These are phyloP conservation scores for Populus deltoides DNA, from an alignment of 345 rosid species.

Conservation along the genomic window DNA sequence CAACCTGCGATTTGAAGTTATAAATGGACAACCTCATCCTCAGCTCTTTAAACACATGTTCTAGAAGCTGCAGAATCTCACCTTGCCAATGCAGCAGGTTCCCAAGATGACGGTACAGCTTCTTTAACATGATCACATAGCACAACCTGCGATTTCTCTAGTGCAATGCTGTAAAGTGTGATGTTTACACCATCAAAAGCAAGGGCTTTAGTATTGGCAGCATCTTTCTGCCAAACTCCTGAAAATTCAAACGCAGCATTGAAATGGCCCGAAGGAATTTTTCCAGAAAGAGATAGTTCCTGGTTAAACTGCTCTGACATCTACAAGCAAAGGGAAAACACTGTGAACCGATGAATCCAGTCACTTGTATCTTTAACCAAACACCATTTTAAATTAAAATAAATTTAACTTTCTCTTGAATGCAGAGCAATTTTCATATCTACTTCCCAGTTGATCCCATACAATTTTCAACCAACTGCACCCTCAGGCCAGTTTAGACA, in stretches of 20 bases:
- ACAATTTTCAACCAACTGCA: background rate
- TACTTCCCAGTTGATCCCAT: background rate
- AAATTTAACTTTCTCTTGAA: background rate
- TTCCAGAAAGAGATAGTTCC: conserved; percentile 29
- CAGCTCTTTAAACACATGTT: no score
- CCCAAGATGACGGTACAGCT: conserved; percentile 35
- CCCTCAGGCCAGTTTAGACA: background rate
- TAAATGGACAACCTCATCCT: background rate
- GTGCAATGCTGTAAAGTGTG: conserved; percentile 27
- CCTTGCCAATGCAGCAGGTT: conserved; percentile 33
- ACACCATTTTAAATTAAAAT: background rate
- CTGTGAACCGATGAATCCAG: background rate
- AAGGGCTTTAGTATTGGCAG: conserved; percentile 22
- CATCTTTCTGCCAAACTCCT: conserved; percentile 33
- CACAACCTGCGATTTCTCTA: conserved; percentile 23
- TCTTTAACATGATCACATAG: conserved; percentile 25
- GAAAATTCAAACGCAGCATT: conserved; percentile 28
- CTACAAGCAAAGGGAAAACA: conserved; percentile 12
- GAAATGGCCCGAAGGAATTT: conserved; percentile 33
- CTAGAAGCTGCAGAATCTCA: background rate
- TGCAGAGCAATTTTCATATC: background rate
- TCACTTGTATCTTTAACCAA: background rate
- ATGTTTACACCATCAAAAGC: conserved; percentile 32
- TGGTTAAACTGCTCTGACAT: conserved; percentile 39
- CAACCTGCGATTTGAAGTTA: background rate